These are phyloP conservation scores for Paramecium bursaria DNA, from an alignment of 73 alveolate species.

Conservation along the genomic window DNA sequence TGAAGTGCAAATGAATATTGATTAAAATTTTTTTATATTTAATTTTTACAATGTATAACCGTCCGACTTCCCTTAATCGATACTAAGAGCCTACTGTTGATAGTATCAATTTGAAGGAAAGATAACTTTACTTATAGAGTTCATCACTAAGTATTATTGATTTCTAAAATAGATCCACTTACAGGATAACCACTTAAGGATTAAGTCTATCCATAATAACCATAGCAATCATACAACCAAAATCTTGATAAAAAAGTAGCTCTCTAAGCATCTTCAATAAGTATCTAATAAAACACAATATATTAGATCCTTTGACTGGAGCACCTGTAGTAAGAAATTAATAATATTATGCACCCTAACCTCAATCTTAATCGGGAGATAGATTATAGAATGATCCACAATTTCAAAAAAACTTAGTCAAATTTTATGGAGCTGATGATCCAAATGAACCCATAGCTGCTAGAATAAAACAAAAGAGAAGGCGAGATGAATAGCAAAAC, in stretches of 20 bases:
- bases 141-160: conserved; percentile 10
- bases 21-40: no score
- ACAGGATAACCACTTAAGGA: conserved; percentile 18
- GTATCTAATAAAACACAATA: background rate
- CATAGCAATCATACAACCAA: background rate
- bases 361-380: background rate
- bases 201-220: background rate
- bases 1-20: no score
- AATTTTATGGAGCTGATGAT: conserved; percentile 57
- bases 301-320: conserved; percentile 54
- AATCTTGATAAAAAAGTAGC: conserved; percentile 43
- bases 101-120: conserved; percentile 32
- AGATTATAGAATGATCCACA: background rate
- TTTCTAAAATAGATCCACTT: conserved; percentile 18
- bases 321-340: conserved; percentile 55
- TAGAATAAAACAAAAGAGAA: background rate
- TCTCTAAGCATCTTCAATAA: conserved; percentile 22
- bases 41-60: conserved; percentile 46
- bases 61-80: conserved; percentile 49
- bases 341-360: background rate
- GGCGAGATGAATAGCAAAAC: background rate
- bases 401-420: conserved; percentile 25
- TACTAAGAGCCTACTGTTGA: conserved; percentile 54
- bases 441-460: background rate
- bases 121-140: conserved; percentile 29